Conservation (phyloP, 495 filamentous ascomycete genomes). For the Lasiosphaeria miniovina region DNA sequence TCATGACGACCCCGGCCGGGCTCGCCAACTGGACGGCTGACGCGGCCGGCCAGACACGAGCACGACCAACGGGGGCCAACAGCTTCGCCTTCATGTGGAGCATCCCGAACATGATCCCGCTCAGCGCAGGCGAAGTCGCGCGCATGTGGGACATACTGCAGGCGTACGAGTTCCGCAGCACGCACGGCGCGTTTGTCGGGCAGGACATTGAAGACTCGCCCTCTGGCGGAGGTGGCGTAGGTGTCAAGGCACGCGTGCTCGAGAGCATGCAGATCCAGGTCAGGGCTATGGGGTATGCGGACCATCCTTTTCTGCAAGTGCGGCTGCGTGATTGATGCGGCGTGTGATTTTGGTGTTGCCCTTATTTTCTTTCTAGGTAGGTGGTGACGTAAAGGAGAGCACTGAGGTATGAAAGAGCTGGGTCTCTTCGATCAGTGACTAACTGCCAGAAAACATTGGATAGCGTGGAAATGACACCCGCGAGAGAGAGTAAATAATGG, state of each 20-base stretch:
- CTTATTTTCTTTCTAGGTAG: too few relatives aligned
- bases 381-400: too few relatives aligned
- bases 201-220: slow-evolving; percentile 53
- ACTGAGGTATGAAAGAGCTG: too few relatives aligned
- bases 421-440: too few relatives aligned
- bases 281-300: slow-evolving; percentile 50
- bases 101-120: slow-evolving; percentile 76
- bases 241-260: slow-evolving; percentile 61
- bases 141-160: slow-evolving; percentile 52
- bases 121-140: slow-evolving; percentile 53
- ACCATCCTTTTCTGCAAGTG: slow-evolving; percentile 40
- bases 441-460: too few relatives aligned
- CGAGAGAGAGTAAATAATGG: too few relatives aligned
- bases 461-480: too few relatives aligned
- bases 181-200: slow-evolving; percentile 62
- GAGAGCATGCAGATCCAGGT: slow-evolving; percentile 75
- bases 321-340: too few relatives aligned
- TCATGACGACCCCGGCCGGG: slow-evolving; percentile 62
- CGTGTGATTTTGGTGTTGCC: too few relatives aligned
- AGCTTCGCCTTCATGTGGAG: slow-evolving; percentile 75
- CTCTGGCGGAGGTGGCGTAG: not conserved
- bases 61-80: slow-evolving; percentile 54
- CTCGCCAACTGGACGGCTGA: slow-evolving; percentile 39
- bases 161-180: slow-evolving; percentile 58
- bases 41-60: slow-evolving; percentile 30